phyloP scores from a whole-genome alignment of 139 green algal genomes.

The Mychonastes homosphaera region DNA sequence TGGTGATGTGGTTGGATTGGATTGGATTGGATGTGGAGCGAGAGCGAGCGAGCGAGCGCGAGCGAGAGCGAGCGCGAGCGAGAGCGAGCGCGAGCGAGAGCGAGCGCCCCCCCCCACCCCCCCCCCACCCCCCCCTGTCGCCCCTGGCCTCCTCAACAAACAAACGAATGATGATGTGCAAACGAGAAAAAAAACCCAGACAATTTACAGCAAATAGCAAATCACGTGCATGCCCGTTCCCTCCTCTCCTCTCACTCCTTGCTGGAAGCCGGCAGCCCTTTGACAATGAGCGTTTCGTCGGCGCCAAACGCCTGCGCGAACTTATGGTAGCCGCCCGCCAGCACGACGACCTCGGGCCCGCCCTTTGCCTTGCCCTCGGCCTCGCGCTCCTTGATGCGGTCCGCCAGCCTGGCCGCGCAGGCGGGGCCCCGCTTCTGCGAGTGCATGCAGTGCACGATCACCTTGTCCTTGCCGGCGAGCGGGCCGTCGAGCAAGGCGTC shows the following conservation, averaged over 20 bases:
- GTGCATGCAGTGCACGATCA: conserved; percentile 30
- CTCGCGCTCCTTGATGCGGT: not conserved
- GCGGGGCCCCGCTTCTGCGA: conserved; percentile 12
- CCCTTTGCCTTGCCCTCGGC: too few relatives aligned
- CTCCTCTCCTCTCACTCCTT: not conserved
- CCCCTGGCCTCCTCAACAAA: too few relatives aligned
- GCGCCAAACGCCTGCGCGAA: conserved; percentile 6
- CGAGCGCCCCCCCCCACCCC: too few relatives aligned
- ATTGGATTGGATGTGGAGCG: too few relatives aligned
- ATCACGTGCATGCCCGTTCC: not conserved
- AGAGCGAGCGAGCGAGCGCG: too few relatives aligned
- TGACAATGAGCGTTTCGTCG: conserved; percentile 10
- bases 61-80: too few relatives aligned
- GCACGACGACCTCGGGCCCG: conserved; percentile 12
- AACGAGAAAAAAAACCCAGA: not conserved
- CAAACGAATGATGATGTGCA: too few relatives aligned
- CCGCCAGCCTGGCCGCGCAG: conserved; percentile 1
- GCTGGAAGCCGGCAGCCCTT: too few relatives aligned
- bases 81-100: too few relatives aligned
- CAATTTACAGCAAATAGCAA: not conserved
- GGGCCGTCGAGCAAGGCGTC: not conserved
- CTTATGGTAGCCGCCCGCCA: conserved; percentile 14
- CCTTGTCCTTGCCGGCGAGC: not conserved
- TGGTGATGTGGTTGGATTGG: too few relatives aligned
- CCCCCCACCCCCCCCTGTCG: too few relatives aligned